Evolutionary conservation across 768 basidiomycete genomes (phyloP), one percentile per base, ranked within the genome.

Genomic region (Amanita rimosa): DNA sequence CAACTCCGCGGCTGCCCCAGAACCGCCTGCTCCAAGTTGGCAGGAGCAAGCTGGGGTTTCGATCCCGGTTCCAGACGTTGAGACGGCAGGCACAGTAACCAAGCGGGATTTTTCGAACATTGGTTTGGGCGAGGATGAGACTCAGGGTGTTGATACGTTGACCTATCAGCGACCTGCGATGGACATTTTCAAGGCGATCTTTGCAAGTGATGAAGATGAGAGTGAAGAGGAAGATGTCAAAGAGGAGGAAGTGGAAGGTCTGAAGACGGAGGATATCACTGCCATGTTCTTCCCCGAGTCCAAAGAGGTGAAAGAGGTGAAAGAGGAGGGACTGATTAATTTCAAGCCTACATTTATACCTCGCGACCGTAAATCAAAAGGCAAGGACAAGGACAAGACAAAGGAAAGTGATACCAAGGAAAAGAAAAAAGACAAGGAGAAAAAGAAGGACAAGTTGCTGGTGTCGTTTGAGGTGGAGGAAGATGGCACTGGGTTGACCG

Each of bases 111-210:
- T 95, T 43, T 73, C 76, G 4, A 93, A 92, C 59, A 74, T 98
- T 43, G 94, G 94, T 0, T 64, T 96, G 38, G 95, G 92, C 19
- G 93, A 96, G 44, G 93, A 97, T 58, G 91, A 93, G 36, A 76
- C 74, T 24, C 94, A 96, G 60, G 94, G 92, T 0, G 66, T 75
- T 33, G 92, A 94, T 58, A 92, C 81, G 5, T 69, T 97, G 54
- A 93, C 87, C 0, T 94, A 97, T 62, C 72, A 87, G 56, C 76
- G 86, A 34, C 95, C 96, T 2, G 69, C 81, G 5, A 88, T 92
- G 75, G 86, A 92, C 58, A 80, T 98, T 38, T 99, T 98, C 73
- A 96, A 95, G 62, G 93, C 95, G 3, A 97, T 99, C 52, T 99
- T 99, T 61, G 94, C 92, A 9, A 92, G 88, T 64, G 90, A 91